These are phyloP conservation scores for Neopestalotiopsis clavispora DNA, from an alignment of 2,329 filamentous ascomycete genomes.

Conservation along the genomic window DNA sequence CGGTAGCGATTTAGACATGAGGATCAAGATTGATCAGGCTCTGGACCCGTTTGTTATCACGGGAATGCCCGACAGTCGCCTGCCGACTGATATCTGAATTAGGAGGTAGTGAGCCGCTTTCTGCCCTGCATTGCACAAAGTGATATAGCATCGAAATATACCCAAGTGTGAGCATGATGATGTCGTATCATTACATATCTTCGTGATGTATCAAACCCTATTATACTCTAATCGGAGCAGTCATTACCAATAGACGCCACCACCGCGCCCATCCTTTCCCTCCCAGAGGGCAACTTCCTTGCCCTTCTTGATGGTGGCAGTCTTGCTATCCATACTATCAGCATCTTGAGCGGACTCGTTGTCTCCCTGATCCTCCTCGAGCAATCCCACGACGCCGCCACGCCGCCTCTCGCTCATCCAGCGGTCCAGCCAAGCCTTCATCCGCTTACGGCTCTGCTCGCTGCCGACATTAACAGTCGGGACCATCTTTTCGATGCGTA, in stretches of 20 bases:
- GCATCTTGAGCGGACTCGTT: slow-evolving; percentile 23
- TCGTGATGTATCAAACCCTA: not conserved
- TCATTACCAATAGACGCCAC: slow-evolving; percentile 45
- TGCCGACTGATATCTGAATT: not conserved
- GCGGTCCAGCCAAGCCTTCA: slow-evolving; percentile 69
- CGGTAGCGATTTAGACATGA: not conserved
- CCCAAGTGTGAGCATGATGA: not conserved
- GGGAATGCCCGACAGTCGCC: too few species aligned
- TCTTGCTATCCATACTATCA: slow-evolving; percentile 31
- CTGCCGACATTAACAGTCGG: slow-evolving; percentile 87
- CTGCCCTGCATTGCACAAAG: not conserved
- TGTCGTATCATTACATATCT: not conserved
- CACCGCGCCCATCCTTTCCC: slow-evolving; percentile 45
- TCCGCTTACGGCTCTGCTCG: slow-evolving; percentile 59
- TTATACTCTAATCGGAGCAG: not conserved
- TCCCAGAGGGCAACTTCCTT: slow-evolving; percentile 39
- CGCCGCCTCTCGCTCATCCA: slow-evolving; percentile 64
- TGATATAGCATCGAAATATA: not conserved
- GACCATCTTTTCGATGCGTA: slow-evolving; percentile 87
- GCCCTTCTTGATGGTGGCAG: not conserved
- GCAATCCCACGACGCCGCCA: slow-evolving; percentile 55
- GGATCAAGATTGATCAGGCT: too few species aligned
- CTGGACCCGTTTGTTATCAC: too few species aligned
- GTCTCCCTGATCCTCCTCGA: slow-evolving; percentile 42
- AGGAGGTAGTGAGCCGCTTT: not conserved